A percentile compares a stretch with the other conserved stretches of the same genome.
Conservation (phyloP, 2,329 filamentous ascomycete genomes). For the Taxawa tesnikishii region DNA sequence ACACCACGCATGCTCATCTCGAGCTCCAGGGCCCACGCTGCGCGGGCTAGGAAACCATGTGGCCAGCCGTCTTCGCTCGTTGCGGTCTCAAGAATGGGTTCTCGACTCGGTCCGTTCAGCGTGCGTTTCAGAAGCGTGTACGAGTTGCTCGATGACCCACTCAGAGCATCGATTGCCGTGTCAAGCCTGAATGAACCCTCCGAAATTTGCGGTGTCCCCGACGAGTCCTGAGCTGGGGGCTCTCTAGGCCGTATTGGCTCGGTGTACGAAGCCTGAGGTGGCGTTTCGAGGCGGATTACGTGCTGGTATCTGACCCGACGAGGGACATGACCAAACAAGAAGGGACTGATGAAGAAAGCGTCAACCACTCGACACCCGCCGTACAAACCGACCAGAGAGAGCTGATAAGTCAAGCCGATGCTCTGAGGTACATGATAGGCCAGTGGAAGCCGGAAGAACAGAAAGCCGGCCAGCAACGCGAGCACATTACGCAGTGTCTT, state of each 20-base stretch:
- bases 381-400: slow-evolving; percentile 30
- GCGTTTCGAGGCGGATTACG: slow-evolving; percentile 18
- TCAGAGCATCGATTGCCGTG: too few relatives aligned
- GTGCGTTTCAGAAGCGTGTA: slow-evolving; percentile 7
- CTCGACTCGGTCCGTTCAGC: slow-evolving; percentile 5
- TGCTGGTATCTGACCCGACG: slow-evolving; percentile 29
- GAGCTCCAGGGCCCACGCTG: slow-evolving; percentile 32
- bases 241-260: too few relatives aligned
- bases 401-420: slow-evolving; percentile 33
- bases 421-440: slow-evolving; percentile 30
- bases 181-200: too few relatives aligned
- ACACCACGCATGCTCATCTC: slow-evolving; percentile 32
- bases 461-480: slow-evolving; percentile 22
- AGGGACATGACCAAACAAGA: slow-evolving; percentile 27
- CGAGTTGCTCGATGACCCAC: slow-evolving; percentile 4
- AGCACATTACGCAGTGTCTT: slow-evolving; percentile 23
- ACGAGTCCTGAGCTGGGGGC: too few relatives aligned
- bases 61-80: slow-evolving; percentile 27
- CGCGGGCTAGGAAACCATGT: slow-evolving; percentile 23
- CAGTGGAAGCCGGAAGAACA: slow-evolving; percentile 30
- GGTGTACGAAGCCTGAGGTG: too few relatives aligned
- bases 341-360: slow-evolving; percentile 31
- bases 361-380: slow-evolving; percentile 29
- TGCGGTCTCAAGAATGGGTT: slow-evolving; percentile 25
- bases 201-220: too few relatives aligned